Base-by-base conservation (phyloP, 345 rosid genomes). In the Citropsis articulata region DNA sequence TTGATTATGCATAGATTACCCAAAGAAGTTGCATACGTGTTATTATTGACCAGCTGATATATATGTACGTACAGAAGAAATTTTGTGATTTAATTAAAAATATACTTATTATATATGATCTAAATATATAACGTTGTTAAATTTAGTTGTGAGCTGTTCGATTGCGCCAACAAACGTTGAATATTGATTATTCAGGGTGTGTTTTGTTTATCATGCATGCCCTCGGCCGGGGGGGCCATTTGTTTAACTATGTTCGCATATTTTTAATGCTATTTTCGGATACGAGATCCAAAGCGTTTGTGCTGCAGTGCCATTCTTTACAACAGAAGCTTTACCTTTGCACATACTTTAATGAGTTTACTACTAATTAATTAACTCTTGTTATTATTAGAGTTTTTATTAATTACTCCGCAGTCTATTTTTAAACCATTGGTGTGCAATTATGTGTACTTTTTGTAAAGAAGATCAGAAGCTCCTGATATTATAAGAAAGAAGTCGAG, bases 1-100 rank as follows among this genome's bases (percentile, higher is more conserved):
- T 87, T 79, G 81, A 81, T 82, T 71, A 63, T 7, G 72, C 64
- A 71, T 73, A 63, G 85, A 48, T 78, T 83, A 71, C 84, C 85
- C 74, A 61, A 68, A 55, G 40, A 68, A 76, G 81, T 31, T 50
- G 78, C 73, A 27, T 53, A 79, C 76, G 85, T 82, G 82, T 79
- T 69, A 60, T 42, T n/a, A 66, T 71, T 77, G 85, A 83, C 84
- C 65, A 19, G 12, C n/a, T 14, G 5, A 66, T 19, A 21, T 22
- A 4, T 16, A 22, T 66, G 8, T 9, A 66, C 31, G 16, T 42
- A 56, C 14, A 25, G 6, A 24, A 25, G 9, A 75, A 48, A 66
- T 66, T 38, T 57, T 68, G 68, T 38, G 19, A 69, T 79, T 79
- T 76, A 73, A 40, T 79, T 76, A 66, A 40, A 50, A 30, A 77